A percentile compares a stretch with the other conserved stretches of the same genome.
These are phyloP conservation scores for Globisporangium canariense DNA, from an alignment of 352 stramenopile genomes.

Conservation along the genomic window DNA sequence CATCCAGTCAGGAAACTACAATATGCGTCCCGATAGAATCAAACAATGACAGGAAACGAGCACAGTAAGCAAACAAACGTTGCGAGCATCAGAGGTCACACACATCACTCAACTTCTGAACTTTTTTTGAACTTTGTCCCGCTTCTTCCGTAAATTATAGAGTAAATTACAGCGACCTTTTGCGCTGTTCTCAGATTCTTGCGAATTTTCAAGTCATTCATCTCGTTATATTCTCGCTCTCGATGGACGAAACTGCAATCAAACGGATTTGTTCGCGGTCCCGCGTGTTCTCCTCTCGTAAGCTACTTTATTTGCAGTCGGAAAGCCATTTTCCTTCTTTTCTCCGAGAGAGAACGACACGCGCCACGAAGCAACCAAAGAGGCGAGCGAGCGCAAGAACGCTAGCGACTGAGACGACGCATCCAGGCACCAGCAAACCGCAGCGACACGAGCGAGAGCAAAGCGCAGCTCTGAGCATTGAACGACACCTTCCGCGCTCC, in stretches of 20 bases:
- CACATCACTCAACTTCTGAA: conserved; percentile 4
- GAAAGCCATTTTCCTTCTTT: conserved; percentile 3
- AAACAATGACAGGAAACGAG: too few species aligned
- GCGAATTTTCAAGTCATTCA: neutral
- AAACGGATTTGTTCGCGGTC: neutral
- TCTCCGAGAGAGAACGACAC: neutral
- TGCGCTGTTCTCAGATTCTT: conserved; percentile 4
- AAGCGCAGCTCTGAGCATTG: neutral
- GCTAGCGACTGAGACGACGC: neutral
- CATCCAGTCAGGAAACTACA: too few species aligned
- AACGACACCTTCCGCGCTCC: neutral
- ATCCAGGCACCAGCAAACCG: neutral
- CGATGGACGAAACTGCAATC: neutral
- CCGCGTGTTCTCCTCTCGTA: neutral
- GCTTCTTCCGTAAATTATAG: neutral
- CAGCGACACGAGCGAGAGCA: neutral
- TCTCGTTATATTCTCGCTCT: neutral
- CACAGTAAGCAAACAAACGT: neutral
- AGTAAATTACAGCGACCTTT: neutral
- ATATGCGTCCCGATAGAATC: too few species aligned
- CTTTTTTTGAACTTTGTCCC: conserved; percentile 1
- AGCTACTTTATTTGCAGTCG: neutral
- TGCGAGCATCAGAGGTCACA: conserved; percentile 9
- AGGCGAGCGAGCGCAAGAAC: neutral
- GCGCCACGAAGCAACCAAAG: neutral